Percentiles rank a stretch among this genome's conserved stretches.
Evolutionary conservation across 768 basidiomycete genomes (phyloP).

Genomic region (Cyathus striatus): DNA sequence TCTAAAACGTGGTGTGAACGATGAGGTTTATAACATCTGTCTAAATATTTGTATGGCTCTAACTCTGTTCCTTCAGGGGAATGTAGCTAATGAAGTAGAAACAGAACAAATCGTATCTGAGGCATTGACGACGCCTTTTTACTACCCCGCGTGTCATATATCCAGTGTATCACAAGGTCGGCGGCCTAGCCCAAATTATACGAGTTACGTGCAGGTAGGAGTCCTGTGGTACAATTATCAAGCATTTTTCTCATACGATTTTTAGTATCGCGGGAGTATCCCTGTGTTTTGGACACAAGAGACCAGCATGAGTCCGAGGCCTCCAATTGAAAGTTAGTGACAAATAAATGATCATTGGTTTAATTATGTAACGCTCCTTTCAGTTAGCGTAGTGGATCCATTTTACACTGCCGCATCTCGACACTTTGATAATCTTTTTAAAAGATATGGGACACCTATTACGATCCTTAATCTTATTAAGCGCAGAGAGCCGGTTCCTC

Average conservation of each 20-base stretch:
- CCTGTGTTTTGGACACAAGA: conserved; percentile 98
- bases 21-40: conserved; percentile 51
- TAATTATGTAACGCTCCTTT: conserved; percentile 4
- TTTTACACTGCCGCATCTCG: conserved; percentile 90
- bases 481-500: conserved; percentile 66
- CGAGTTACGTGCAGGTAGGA: conserved; percentile 93
- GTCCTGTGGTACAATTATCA: too few relatives aligned
- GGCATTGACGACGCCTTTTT: conserved; percentile 84
- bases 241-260: background rate
- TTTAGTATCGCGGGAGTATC: conserved; percentile 90
- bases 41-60: background rate
- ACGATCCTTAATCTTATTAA: conserved; percentile 95
- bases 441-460: conserved; percentile 84
- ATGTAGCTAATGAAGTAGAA: conserved; percentile 98
- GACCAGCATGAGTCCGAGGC: conserved; percentile 84
- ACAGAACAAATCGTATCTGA: conserved; percentile 97
- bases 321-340: conserved; percentile 88
- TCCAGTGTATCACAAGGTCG: conserved; percentile 30
- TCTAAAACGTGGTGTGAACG: conserved; percentile 90
- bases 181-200: conserved; percentile 79
- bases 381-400: conserved; percentile 91
- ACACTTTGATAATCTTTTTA: conserved; percentile 90
- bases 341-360: background rate
- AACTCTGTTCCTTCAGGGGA: conserved; percentile 51
- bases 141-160: conserved; percentile 50